Evolutionary conservation across 2,329 filamentous ascomycete species (phyloP).

Genomic region (Emmonsia crescens): DNA sequence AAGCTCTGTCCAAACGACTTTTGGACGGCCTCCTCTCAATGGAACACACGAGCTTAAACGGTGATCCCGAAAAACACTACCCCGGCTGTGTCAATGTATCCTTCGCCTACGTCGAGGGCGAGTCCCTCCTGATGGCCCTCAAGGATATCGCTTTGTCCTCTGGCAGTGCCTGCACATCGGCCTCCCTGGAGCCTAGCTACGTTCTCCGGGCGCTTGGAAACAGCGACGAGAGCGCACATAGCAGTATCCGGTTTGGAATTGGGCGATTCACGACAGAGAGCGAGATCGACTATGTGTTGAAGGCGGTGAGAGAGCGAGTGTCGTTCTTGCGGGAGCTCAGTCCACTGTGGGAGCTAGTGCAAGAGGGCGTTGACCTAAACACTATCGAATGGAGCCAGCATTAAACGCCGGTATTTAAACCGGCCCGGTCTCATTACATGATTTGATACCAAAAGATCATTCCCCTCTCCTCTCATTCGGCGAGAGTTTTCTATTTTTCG

Average conservation of each 20-base stretch:
- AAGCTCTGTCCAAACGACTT: slow-evolving; percentile 70
- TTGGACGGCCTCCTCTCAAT: slow-evolving; percentile 71
- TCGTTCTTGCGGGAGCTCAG: slow-evolving; percentile 89
- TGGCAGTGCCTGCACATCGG: slow-evolving; percentile 92
- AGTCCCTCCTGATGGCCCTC: slow-evolving; percentile 93
- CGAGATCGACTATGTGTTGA: slow-evolving; percentile 95
- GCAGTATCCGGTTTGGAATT: slow-evolving; percentile 94
- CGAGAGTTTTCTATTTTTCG: not conserved
- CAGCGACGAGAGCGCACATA: slow-evolving; percentile 95
- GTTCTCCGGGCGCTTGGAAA: slow-evolving; percentile 88
- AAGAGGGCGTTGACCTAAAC: slow-evolving; percentile 89
- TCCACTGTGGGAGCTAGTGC: slow-evolving; percentile 93
- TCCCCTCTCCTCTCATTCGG: not conserved
- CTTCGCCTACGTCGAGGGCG: slow-evolving; percentile 95
- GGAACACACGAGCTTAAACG: slow-evolving; percentile 89
- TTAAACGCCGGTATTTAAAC: slow-evolving; percentile 36
- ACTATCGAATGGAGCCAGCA: slow-evolving; percentile 99
- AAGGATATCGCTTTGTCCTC: slow-evolving; percentile 97
- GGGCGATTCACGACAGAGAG: slow-evolving; percentile 89
- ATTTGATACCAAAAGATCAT: not conserved
- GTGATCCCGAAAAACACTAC: slow-evolving; percentile 72
- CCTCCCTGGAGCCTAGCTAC: slow-evolving; percentile 91
- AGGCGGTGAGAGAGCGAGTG: slow-evolving; percentile 83
- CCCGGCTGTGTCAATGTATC: slow-evolving; percentile 97
- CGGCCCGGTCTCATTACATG: not conserved